These are phyloP conservation scores for Erodium texanum DNA, from an alignment of 441 rosid genomes.

Conservation along the genomic window DNA sequence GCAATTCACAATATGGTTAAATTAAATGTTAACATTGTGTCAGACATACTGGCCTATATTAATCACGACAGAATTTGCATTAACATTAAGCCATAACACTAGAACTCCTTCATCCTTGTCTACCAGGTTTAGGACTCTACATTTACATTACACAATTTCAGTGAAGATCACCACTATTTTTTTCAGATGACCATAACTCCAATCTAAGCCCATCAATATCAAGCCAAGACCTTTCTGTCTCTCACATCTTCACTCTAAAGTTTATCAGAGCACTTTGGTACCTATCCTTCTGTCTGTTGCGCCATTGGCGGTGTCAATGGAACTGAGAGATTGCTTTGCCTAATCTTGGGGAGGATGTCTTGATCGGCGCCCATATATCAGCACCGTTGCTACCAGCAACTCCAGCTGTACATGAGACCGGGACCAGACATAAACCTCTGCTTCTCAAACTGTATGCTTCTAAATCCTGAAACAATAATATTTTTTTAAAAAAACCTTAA, in stretches of 20 bases:
- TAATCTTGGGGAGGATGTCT: conserved; percentile 56
- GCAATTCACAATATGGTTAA: background rate
- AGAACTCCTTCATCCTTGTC: background rate
- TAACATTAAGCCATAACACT: background rate
- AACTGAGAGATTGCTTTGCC: conserved; percentile 26
- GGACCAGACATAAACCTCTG: conserved; percentile 76
- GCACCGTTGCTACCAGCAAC: conserved; percentile 86
- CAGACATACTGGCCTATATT: background rate
- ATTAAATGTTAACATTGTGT: background rate
- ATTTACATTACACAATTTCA: background rate
- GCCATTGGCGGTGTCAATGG: conserved; percentile 11
- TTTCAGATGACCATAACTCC: background rate
- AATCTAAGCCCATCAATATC: background rate
- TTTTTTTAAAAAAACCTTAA: background rate
- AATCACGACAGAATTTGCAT: background rate
- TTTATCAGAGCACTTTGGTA: too few species aligned
- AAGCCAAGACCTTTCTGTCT: background rate
- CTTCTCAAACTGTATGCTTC: conserved; percentile 53
- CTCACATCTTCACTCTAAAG: too few species aligned
- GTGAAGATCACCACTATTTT: background rate
- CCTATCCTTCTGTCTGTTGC: background rate
- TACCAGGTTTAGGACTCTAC: background rate
- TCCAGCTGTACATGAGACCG: conserved; percentile 57
- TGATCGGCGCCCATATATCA: conserved; percentile 92
- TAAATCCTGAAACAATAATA: conserved; percentile 31